phyloP scores from a whole-genome alignment of 2,329 filamentous ascomycete species.

The Pyricularia pennisetigena region DNA sequence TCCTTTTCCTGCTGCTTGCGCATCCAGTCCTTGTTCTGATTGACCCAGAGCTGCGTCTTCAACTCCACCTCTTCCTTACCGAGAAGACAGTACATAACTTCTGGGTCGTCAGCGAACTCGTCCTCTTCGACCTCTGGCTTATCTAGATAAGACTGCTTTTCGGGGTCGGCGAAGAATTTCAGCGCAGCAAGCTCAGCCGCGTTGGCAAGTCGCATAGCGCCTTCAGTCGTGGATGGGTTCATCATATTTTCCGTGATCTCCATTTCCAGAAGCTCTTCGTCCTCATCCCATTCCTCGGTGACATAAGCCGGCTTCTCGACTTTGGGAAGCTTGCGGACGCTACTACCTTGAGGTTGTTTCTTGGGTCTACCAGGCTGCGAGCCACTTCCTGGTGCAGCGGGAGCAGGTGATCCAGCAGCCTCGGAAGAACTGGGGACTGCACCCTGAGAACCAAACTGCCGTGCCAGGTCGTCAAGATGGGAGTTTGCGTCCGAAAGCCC shows the following conservation, averaged over 20 bases:
- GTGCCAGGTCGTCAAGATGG: constrained; percentile 28
- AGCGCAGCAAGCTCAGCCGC: constrained; percentile 40
- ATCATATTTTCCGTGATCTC: constrained; percentile 63
- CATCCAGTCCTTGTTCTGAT: constrained; percentile 89
- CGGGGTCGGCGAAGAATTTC: constrained; percentile 25
- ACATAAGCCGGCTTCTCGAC: constrained; percentile 39
- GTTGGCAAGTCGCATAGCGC: constrained; percentile 47
- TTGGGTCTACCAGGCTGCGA: constrained; percentile 2
- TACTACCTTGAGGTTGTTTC: constrained; percentile 13
- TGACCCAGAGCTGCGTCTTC: constrained; percentile 91
- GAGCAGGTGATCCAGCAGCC: background rate
- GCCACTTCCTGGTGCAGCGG: background rate
- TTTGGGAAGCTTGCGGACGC: constrained; percentile 2
- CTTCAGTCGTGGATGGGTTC: constrained; percentile 45
- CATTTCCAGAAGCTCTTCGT: constrained; percentile 55
- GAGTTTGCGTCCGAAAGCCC: constrained; percentile 13
- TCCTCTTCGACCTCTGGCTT: constrained; percentile 61
- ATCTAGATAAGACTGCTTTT: constrained; percentile 28
- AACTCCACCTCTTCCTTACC: constrained; percentile 62
- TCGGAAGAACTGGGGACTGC: background rate
- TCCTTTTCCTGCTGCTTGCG: constrained; percentile 77
- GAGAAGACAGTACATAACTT: constrained; percentile 73
- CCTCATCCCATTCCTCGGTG: constrained; percentile 51
- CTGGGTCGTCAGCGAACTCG: constrained; percentile 83
- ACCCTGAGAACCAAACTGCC: constrained; percentile 31